Evolutionary conservation across 257 asterid species (phyloP).

Genomic region (Primulina tabacum): DNA sequence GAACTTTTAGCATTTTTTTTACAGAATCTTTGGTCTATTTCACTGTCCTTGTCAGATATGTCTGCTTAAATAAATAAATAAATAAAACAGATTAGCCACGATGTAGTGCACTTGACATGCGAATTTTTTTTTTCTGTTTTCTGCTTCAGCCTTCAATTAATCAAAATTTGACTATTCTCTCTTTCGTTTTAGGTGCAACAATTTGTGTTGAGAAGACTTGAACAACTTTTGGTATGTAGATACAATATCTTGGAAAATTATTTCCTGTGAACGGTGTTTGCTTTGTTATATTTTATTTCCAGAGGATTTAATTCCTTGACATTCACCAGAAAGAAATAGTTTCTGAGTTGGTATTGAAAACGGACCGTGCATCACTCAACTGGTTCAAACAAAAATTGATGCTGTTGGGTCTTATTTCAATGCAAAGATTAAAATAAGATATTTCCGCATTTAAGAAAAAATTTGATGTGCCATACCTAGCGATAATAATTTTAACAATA

Average conservation of each 20-base stretch:
- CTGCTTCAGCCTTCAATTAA: slow-evolving; percentile 19
- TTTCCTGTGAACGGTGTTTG: slow-evolving; percentile 5
- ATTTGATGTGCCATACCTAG: slow-evolving; percentile 15
- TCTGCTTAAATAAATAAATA: not conserved
- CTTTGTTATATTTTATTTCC: not conserved
- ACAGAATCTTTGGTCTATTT: slow-evolving; percentile 1
- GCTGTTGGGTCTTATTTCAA: slow-evolving; percentile 12
- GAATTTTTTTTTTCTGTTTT: not conserved
- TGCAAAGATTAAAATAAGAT: slow-evolving; percentile 1
- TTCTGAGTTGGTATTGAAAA: slow-evolving; percentile 5
- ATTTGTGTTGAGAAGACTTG: slow-evolving; percentile 88
- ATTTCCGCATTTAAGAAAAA: not conserved
- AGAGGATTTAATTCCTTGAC: not conserved
- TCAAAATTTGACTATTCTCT: slow-evolving; percentile 25
- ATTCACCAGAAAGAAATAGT: not conserved
- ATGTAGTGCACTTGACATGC: slow-evolving; percentile 12
- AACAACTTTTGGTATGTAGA: slow-evolving; percentile 83
- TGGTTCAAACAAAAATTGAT: slow-evolving; percentile 8
- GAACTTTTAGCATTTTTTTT: slow-evolving; percentile 7
- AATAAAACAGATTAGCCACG: not conserved
- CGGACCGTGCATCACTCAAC: slow-evolving; percentile 1
- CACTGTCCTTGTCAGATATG: not conserved
- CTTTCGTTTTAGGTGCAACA: slow-evolving; percentile 65
- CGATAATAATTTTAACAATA: not conserved
- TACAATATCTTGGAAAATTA: slow-evolving; percentile 16